These are phyloP conservation scores for Globisporangium perplexum DNA, from an alignment of 352 stramenopile genomes.

Conservation along the genomic window DNA sequence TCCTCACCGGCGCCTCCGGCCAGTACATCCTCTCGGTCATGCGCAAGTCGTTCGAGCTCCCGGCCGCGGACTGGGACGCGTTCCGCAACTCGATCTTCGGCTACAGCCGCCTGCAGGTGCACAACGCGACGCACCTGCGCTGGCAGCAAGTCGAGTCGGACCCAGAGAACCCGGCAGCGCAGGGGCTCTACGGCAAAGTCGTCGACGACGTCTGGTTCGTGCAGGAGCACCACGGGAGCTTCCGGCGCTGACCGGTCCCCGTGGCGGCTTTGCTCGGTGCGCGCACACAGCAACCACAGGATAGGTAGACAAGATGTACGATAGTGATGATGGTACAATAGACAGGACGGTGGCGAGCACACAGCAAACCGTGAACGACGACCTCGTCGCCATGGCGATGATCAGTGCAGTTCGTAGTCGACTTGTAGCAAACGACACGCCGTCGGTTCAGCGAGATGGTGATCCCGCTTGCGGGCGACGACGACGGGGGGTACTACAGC, in stretches of 20 bases:
- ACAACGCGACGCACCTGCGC: conserved; percentile 85
- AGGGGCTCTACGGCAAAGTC: conserved; percentile 72
- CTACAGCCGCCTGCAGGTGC: conserved; percentile 77
- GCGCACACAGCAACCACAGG: too few species aligned
- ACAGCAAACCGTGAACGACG: too few species aligned
- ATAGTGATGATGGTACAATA: too few species aligned
- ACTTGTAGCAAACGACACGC: too few species aligned
- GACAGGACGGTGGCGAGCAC: too few species aligned
- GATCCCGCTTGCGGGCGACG: too few species aligned
- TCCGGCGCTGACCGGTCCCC: conserved; percentile 11
- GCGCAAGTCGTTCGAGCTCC: conserved; percentile 72
- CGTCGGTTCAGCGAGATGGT: too few species aligned
- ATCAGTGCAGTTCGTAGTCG: too few species aligned
- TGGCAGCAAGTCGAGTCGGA: conserved; percentile 87
- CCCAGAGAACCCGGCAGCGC: conserved; percentile 63
- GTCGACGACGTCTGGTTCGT: conserved; percentile 89
- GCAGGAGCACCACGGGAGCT: conserved; percentile 87
- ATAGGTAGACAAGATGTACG: background rate
- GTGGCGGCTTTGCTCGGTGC: too few species aligned
- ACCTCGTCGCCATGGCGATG: too few species aligned
- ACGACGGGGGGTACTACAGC: too few species aligned
- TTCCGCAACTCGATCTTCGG: conserved; percentile 87
- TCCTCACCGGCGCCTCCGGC: conserved; percentile 84
- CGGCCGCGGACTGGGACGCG: conserved; percentile 56
- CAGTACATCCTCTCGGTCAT: conserved; percentile 77